phyloP scores from a whole-genome alignment of 2,329 filamentous ascomycete genomes.

The Botrytis sinoallii region DNA sequence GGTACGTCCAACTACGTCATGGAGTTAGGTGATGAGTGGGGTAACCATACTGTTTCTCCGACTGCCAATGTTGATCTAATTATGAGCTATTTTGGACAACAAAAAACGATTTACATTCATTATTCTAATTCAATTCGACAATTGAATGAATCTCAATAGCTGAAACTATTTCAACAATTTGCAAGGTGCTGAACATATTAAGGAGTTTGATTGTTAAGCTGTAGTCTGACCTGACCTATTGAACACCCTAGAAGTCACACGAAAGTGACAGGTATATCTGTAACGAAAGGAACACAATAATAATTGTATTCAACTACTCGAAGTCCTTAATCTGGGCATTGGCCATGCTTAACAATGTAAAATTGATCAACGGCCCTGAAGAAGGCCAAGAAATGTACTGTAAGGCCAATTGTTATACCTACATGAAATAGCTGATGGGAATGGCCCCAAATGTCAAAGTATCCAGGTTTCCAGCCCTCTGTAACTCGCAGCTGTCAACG shows the following conservation, averaged over 20 bases:
- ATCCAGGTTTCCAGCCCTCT: slow-evolving; percentile 10
- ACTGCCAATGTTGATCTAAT: too few relatives aligned
- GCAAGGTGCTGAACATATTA: too few relatives aligned
- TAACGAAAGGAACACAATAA: background rate
- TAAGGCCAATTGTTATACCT: slow-evolving; percentile 9
- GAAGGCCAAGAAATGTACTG: slow-evolving; percentile 13
- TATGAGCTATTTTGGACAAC: too few relatives aligned
- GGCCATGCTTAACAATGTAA: background rate
- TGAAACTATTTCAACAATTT: too few relatives aligned
- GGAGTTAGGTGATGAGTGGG: too few relatives aligned
- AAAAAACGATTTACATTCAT: too few relatives aligned
- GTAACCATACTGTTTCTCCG: too few relatives aligned
- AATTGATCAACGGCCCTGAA: slow-evolving; percentile 14
- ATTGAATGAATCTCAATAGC: too few relatives aligned
- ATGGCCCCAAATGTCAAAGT: slow-evolving; percentile 10
- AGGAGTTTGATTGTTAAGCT: too few relatives aligned
- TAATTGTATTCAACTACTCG: background rate
- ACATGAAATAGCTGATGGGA: slow-evolving; percentile 14
- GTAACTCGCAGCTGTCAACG: background rate
- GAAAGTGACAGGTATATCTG: background rate
- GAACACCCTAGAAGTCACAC: background rate
- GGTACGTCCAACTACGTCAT: too few relatives aligned
- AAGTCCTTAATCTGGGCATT: background rate
- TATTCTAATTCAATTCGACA: too few relatives aligned
- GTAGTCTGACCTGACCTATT: too few relatives aligned